Conservation (phyloP, 768 basidiomycete species). For the Pleurotus platypus region DNA sequence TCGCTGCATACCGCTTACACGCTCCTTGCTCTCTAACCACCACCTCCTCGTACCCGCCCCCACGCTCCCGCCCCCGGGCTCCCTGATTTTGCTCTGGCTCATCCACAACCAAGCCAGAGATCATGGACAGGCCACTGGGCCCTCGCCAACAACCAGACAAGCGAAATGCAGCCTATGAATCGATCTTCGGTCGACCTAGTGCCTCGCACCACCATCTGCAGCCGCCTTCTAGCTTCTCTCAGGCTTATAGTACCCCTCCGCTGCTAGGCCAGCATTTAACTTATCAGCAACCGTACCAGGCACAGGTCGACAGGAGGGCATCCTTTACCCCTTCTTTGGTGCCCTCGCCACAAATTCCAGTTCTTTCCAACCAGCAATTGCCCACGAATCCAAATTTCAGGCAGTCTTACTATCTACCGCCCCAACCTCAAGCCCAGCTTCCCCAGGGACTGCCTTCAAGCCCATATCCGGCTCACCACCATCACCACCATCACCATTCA, state of each 20-base stretch:
- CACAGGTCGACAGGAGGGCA: slow-evolving; percentile 41
- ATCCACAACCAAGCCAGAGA: not conserved
- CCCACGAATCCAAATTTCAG: slow-evolving; percentile 20
- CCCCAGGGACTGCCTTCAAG: slow-evolving; percentile 5
- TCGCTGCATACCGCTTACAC: slow-evolving; percentile 4
- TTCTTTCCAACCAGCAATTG: slow-evolving; percentile 10
- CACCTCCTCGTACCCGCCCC: slow-evolving; percentile 2
- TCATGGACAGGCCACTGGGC: slow-evolving; percentile 52
- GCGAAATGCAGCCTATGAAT: slow-evolving; percentile 78
- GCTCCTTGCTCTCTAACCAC: slow-evolving; percentile 3
- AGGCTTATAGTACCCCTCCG: slow-evolving; percentile 21
- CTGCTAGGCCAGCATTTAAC: slow-evolving; percentile 22
- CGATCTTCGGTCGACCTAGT: slow-evolving; percentile 81
- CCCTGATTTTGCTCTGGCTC: not conserved
- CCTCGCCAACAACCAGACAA: slow-evolving; percentile 64
- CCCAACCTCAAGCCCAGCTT: slow-evolving; percentile 14
- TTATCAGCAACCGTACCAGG: slow-evolving; percentile 35
- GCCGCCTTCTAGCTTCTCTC: slow-evolving; percentile 16
- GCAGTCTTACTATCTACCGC: slow-evolving; percentile 37
- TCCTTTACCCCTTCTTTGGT: slow-evolving; percentile 38
- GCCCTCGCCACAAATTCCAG: slow-evolving; percentile 24
- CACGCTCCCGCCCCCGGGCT: not conserved
- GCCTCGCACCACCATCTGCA: slow-evolving; percentile 46
- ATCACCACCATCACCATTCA: slow-evolving; percentile 19
- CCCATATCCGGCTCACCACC: slow-evolving; percentile 19